Evolutionary conservation across 257 asterid genomes (phyloP).

Genomic region (Mentha longifolia): DNA sequence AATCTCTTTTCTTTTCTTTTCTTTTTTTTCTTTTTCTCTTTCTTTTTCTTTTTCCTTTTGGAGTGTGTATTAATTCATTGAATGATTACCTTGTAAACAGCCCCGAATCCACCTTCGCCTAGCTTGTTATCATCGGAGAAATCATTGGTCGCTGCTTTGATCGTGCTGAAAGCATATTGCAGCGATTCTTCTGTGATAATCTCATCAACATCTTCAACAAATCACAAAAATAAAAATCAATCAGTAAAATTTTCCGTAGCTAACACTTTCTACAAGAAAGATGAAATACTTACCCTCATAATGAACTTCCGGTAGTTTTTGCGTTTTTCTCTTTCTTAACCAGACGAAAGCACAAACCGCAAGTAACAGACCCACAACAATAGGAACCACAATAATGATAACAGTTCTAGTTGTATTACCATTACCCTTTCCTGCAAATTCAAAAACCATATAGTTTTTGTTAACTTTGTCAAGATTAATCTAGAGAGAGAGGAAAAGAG

Average conservation of each 20-base stretch:
- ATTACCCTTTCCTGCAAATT: conserved; percentile 19
- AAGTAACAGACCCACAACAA: conserved; percentile 13
- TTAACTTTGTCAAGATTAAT: too few relatives aligned
- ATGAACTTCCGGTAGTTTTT: background rate
- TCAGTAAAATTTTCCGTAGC: background rate
- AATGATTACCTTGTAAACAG: conserved; percentile 42
- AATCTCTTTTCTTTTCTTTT: background rate
- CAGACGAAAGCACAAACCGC: conserved; percentile 1
- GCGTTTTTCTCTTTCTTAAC: conserved; percentile 17
- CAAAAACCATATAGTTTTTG: too few relatives aligned
- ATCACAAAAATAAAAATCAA: too few relatives aligned
- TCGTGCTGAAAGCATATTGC: conserved; percentile 30
- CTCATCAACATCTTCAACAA: background rate
- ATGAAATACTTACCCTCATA: conserved; percentile 27
- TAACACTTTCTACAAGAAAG: background rate
- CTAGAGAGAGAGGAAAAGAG: too few relatives aligned
- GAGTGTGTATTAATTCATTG: too few relatives aligned
- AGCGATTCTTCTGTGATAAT: conserved; percentile 32
- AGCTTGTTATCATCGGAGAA: conserved; percentile 41
- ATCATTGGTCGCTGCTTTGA: conserved; percentile 39
- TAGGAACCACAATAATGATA: conserved; percentile 24
- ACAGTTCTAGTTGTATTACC: conserved; percentile 20
- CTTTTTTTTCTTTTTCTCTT: background rate
- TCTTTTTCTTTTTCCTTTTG: background rate
- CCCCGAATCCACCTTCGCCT: conserved; percentile 52